These are phyloP conservation scores for Chloromonas sp. DNA, from an alignment of 163 green algal species.

Conservation along the genomic window DNA sequence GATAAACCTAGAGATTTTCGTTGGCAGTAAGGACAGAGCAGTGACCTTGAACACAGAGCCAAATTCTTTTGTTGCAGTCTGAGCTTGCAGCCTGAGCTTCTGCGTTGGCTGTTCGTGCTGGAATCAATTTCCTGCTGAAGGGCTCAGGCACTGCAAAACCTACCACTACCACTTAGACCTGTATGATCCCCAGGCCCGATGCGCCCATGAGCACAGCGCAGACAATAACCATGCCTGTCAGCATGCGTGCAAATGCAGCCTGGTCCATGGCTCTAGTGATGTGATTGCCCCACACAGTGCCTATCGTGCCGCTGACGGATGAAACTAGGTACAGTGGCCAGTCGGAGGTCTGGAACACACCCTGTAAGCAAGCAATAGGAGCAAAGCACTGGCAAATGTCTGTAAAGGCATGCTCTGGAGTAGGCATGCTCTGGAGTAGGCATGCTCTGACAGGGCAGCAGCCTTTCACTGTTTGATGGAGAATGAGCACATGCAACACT, in stretches of 20 bases:
- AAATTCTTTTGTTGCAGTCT: no score
- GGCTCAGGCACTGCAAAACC: not conserved
- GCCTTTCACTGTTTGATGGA: not conserved
- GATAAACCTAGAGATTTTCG: no score
- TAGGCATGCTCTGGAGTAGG: not conserved
- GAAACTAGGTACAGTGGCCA: not conserved
- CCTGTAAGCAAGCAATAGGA: not conserved
- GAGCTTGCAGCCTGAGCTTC: no score
- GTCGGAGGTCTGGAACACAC: not conserved
- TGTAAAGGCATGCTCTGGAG: not conserved
- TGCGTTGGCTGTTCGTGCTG: no score
- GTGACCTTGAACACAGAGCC: no score
- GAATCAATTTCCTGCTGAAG: not conserved
- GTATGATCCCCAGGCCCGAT: not conserved
- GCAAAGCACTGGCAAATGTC: not conserved
- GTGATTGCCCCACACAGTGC: not conserved
- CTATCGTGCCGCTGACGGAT: not conserved
- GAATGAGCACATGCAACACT: not conserved
- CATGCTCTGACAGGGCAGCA: not conserved
- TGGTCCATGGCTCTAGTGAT: not conserved
- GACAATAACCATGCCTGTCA: constrained; percentile 1
- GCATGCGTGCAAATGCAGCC: not conserved
- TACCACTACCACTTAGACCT: not conserved
- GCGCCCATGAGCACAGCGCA: constrained; percentile 1
- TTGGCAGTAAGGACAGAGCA: no score